Evolutionary conservation across 148 eudicot species (phyloP), one percentile per base, ranked within the genome.

Genomic region (Diospyros kaki): DNA sequence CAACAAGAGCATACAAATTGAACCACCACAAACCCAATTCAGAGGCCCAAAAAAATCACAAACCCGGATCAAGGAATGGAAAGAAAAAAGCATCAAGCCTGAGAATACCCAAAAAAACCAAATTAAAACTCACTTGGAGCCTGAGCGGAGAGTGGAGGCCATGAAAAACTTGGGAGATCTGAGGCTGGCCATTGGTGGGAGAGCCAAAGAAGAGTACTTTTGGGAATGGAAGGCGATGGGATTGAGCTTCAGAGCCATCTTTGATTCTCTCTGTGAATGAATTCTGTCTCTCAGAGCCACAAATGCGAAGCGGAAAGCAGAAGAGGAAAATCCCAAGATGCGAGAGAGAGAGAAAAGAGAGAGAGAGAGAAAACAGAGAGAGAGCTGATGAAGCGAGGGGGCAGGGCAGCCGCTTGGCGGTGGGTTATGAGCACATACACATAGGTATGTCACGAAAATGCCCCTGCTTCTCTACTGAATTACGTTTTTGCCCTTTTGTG

Each of bases 241-340:
- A 71, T 80, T 79, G 58, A 84, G 45, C 82, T 77, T 77, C 73
- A 84, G 14, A 40, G 81, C 85, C 87, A 85, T 85, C 40, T 48
- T 48, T 48, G 4, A 48, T 73, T 62, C 71, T 46, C 18, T 51
- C 62, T 68, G 56, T 4, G 46, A 52, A 39, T 38, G 69, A 5
- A n/a, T 1, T 18, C 6, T 51, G 10, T 43, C 5, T 14, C 64
- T 62, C 68, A 48, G 76, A 77, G 5, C 75, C 76, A 75, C 80
- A 78, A 55, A 81, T 66, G 68, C 58, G 71, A 75, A 60, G 13
- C 59, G 59, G 40, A 6, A 17, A 58, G 75, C 28, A 54, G 72
- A 66, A 28, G 46, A 10, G 43, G 52, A 48, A 4, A 52, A 39
- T 70, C 61, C 77, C 66, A 51, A 78, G 62, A 65, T 56, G 44